Evolutionary conservation across 768 basidiomycete species (phyloP).

Genomic region (Vishniacozyma victoriae): DNA sequence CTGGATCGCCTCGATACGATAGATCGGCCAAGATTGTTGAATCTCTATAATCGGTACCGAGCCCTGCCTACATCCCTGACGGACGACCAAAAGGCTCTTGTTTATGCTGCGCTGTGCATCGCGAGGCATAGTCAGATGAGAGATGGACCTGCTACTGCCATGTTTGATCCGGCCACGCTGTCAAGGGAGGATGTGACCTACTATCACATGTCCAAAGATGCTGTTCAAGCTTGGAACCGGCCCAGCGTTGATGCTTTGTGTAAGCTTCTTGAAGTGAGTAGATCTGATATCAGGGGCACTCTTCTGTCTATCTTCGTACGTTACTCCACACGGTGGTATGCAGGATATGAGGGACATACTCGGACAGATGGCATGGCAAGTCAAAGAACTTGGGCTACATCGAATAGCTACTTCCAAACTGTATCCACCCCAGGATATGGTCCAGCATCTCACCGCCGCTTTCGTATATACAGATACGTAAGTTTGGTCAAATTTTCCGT

Average conservation of each 20-base stretch:
- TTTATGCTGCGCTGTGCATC: not conserved
- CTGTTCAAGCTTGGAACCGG: not conserved
- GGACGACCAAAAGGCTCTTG: not conserved
- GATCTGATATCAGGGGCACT: not conserved
- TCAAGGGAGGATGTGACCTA: constrained; percentile 1
- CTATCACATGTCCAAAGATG: not conserved
- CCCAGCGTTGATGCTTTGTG: not conserved
- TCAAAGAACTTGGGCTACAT: not conserved
- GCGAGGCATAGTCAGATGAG: not conserved
- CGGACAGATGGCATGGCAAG: constrained; percentile 2
- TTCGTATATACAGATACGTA: not conserved
- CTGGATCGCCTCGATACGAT: not conserved
- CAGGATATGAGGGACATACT: not conserved
- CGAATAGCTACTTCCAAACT: not conserved
- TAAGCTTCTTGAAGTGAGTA: not conserved
- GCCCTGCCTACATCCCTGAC: not conserved
- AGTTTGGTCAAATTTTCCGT: not conserved
- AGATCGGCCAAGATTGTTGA: not conserved
- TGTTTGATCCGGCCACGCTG: too few relatives aligned
- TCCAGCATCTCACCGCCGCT: not conserved
- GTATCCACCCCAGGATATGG: not conserved
- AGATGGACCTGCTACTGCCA: too few relatives aligned
- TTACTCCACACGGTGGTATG: not conserved
- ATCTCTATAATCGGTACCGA: not conserved
- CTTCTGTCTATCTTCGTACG: not conserved